Evolutionary conservation across 2,329 filamentous ascomycete genomes (phyloP).

Genomic region (Penicillium sumatraense): DNA sequence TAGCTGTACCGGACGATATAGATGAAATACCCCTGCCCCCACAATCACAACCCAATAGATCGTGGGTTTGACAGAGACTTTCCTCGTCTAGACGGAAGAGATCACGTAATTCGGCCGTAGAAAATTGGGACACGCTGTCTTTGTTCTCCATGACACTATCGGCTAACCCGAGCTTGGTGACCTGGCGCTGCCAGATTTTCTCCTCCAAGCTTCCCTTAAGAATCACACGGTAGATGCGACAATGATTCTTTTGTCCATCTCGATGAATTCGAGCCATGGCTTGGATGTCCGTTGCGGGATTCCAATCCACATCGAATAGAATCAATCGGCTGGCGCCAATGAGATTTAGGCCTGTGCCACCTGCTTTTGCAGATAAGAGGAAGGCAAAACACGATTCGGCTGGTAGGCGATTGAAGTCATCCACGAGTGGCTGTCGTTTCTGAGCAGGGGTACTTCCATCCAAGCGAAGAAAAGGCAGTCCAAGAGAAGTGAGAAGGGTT

Average conservation of each 20-base stretch:
- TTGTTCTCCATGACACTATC: slow-evolving; percentile 74
- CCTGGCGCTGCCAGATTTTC: slow-evolving; percentile 75
- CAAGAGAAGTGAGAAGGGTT: slow-evolving; percentile 63
- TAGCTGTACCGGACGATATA: slow-evolving; percentile 9
- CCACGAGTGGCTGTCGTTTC: slow-evolving; percentile 70
- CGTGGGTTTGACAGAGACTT: slow-evolving; percentile 68
- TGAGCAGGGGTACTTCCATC: slow-evolving; percentile 68
- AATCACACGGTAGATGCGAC: slow-evolving; percentile 71
- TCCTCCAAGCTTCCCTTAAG: slow-evolving; percentile 72
- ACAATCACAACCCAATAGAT: slow-evolving; percentile 67
- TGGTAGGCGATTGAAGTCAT: slow-evolving; percentile 68
- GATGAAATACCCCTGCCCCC: slow-evolving; percentile 54
- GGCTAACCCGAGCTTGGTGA: slow-evolving; percentile 71
- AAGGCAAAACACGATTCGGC: slow-evolving; percentile 67
- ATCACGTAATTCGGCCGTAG: slow-evolving; percentile 67
- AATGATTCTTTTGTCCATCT: slow-evolving; percentile 70
- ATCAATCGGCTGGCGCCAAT: slow-evolving; percentile 72
- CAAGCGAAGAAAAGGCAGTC: slow-evolving; percentile 67
- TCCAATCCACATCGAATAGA: slow-evolving; percentile 77
- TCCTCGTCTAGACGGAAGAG: slow-evolving; percentile 68
- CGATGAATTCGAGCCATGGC: slow-evolving; percentile 77
- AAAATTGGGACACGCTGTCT: slow-evolving; percentile 63
- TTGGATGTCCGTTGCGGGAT: slow-evolving; percentile 73
- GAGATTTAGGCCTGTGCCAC: slow-evolving; percentile 71
- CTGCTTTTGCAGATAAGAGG: slow-evolving; percentile 73